Evolutionary conservation across 1,139 yeast species (phyloP), one percentile per base, ranked within the genome.

Genomic region (Debaryomyces fabryi): DNA sequence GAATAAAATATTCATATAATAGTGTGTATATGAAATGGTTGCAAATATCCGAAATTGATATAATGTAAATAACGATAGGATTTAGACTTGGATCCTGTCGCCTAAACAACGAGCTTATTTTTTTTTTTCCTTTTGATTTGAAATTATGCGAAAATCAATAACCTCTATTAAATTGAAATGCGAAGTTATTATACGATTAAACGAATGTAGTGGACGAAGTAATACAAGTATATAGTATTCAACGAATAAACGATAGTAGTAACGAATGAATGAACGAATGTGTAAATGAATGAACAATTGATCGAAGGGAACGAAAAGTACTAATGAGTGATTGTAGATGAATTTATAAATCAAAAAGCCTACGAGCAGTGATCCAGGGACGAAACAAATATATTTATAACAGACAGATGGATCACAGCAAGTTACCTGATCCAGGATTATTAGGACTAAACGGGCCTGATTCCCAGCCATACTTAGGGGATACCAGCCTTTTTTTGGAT

Each of bases 341-440:
- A 39, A 27, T 39, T 6, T 35, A n/a, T 27, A 16, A 18, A 39
- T 18, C 43, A 40, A 32, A 39, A 20, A 12, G 12, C 24, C 30
- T 30, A 30, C 25, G 21, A 20, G 32, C 6, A 7, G 21, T 42
- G 49, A 46, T 46, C 46, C 42, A 36, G 45, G 51, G 34, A 37
- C 35, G 43, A 40, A 33, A 21, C 32, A 39, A 46, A 35, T 25
- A 38, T 44, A 46, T 49, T 46, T 49, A 49, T 46, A 46, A 44
- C 25, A 35, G 3, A 32, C 21, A 16, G 25, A 12, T 13, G 12
- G 36, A 38, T 42, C 41, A 36, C n/a, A 30, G 39, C 33, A 40
- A 39, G 8, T 38, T 34, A 18, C 45, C 47, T 48, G 50, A 49
- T 49, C 47, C 49, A 50, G 55, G 47, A 37, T 27, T 46, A 41